Evolutionary conservation across 2,329 filamentous ascomycete genomes (phyloP).

Genomic region (Colletotrichum camelliae): DNA sequence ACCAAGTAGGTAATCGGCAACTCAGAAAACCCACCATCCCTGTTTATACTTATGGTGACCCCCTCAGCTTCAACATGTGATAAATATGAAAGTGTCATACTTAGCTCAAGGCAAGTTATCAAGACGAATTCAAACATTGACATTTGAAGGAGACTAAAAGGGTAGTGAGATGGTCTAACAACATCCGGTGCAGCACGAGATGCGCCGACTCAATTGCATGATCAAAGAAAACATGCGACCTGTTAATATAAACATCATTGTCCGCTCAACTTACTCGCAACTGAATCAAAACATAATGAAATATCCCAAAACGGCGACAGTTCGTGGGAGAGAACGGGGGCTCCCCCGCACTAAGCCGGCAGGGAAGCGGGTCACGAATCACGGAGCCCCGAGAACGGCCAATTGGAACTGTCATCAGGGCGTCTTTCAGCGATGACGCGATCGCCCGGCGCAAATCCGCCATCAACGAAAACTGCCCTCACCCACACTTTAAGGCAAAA

Average conservation of each 20-base stretch:
- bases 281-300: not conserved
- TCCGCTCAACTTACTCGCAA: not conserved
- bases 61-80: too few relatives aligned
- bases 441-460: conserved; percentile 17
- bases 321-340: not conserved
- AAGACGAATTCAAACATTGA: not conserved
- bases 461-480: not conserved
- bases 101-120: not conserved
- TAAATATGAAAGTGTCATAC: not conserved
- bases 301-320: not conserved
- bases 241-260: not conserved
- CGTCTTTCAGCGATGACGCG: conserved; percentile 10
- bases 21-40: too few relatives aligned
- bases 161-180: not conserved
- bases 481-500: not conserved
- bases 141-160: not conserved
- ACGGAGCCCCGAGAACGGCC: not conserved
- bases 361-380: not conserved
- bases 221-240: not conserved
- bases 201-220: not conserved
- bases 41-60: too few relatives aligned
- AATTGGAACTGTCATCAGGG: not conserved
- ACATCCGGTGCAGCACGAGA: not conserved
- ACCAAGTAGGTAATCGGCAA: too few relatives aligned
- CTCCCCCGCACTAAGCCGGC: not conserved